Conservation (phyloP, 352 stramenopile species). For the Albugo laibachii region DNA sequence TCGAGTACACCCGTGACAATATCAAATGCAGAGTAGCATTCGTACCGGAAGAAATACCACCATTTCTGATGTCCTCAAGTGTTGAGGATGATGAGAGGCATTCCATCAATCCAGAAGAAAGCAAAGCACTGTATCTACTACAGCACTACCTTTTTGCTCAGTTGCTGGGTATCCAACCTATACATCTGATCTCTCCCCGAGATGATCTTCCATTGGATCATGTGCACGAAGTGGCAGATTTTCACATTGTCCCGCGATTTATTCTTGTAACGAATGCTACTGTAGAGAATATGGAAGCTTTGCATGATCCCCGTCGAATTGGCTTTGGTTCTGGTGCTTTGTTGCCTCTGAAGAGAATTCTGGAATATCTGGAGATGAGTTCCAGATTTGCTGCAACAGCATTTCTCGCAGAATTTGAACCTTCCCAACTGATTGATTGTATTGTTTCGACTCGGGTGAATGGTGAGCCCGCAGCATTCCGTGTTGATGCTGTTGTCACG, state of each 20-base stretch:
- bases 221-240: conserved; percentile 35
- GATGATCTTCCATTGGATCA: conserved; percentile 2
- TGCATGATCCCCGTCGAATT: conserved; percentile 51
- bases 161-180: conserved; percentile 46
- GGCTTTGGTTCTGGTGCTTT: conserved; percentile 52
- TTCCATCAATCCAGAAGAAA: conserved; percentile 11
- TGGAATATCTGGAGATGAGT: conserved; percentile 41
- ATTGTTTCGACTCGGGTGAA: conserved; percentile 62
- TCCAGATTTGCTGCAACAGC: conserved; percentile 21
- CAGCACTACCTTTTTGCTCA: conserved; percentile 60
- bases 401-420: conserved; percentile 29
- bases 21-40: conserved; percentile 69
- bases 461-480: conserved; percentile 29
- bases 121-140: conserved; percentile 35
- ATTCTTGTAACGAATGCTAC: conserved; percentile 41
- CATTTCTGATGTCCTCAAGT: conserved; percentile 12
- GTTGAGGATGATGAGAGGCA: conserved; percentile 6
- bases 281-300: conserved; percentile 35
- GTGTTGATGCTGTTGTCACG: conserved; percentile 26
- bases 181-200: conserved; percentile 35
- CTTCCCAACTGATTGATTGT: conserved; percentile 33
- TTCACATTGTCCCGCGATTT: conserved; percentile 68
- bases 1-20: conserved; percentile 56
- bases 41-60: conserved; percentile 34
- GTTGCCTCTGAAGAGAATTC: conserved; percentile 34